Evolutionary conservation across 495 filamentous ascomycete species (phyloP).

Genomic region (Penicillium crystallinum): DNA sequence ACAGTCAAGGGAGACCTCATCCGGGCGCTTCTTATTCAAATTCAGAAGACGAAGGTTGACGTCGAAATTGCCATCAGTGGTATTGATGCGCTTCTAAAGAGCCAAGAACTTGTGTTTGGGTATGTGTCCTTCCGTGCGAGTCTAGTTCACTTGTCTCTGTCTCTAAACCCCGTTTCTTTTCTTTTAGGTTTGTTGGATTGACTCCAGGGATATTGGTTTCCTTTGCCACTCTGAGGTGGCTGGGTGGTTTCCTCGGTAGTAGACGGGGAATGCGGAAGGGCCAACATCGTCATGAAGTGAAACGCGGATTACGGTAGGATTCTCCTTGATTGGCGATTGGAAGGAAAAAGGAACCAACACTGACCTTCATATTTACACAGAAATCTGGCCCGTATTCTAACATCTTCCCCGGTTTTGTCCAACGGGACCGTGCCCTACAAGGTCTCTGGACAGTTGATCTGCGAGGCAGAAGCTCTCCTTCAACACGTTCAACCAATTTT

Average conservation of each 20-base stretch:
- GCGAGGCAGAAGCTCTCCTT: slow-evolving; percentile 77
- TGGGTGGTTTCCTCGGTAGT: slow-evolving; percentile 59
- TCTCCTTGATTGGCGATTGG: neutral
- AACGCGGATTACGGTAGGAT: slow-evolving; percentile 64
- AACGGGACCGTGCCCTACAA: slow-evolving; percentile 74
- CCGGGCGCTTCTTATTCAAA: slow-evolving; percentile 85
- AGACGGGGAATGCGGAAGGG: slow-evolving; percentile 59
- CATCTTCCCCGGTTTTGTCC: slow-evolving; percentile 47
- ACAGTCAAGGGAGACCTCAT: slow-evolving; percentile 81
- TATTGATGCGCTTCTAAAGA: slow-evolving; percentile 87
- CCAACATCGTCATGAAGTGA: slow-evolving; percentile 56
- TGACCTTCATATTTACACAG: slow-evolving; percentile 18
- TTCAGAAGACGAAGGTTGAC: slow-evolving; percentile 98
- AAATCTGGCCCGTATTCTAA: slow-evolving; percentile 80
- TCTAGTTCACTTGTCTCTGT: neutral
- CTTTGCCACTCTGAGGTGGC: slow-evolving; percentile 67
- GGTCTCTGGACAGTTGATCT: slow-evolving; percentile 83
- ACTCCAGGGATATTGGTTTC: slow-evolving; percentile 86
- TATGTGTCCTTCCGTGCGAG: slow-evolving; percentile 19
- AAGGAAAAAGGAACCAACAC: neutral
- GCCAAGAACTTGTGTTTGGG: slow-evolving; percentile 94
- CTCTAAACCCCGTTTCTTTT: neutral
- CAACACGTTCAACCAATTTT: slow-evolving; percentile 57
- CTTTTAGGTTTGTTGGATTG: slow-evolving; percentile 69
- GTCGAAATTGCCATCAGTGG: slow-evolving; percentile 93